These are phyloP conservation scores for Alternaria alternata DNA, from an alignment of 2,329 filamentous ascomycete species.

Conservation along the genomic window DNA sequence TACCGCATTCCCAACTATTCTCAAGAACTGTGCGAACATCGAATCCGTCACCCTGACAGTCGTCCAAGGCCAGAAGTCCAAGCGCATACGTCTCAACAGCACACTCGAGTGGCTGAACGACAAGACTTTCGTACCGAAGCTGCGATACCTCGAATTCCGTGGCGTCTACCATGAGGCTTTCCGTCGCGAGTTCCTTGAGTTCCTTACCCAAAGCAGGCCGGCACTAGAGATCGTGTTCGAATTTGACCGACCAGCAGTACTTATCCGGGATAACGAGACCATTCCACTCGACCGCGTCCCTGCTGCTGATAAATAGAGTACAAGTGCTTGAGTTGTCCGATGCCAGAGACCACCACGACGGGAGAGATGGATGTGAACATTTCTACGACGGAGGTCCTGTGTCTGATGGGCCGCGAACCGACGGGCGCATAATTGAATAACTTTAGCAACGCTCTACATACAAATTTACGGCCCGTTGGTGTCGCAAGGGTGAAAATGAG, in stretches of 20 bases:
- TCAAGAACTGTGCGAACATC: slow-evolving; percentile 7
- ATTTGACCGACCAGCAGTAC: neutral
- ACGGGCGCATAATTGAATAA: neutral
- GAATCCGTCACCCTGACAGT: slow-evolving; percentile 5
- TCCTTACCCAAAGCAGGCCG: slow-evolving; percentile 6
- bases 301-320: neutral
- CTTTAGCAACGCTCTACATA: neutral
- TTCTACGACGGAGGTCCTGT: neutral
- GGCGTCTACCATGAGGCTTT: slow-evolving; percentile 4
- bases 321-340: neutral
- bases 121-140: slow-evolving; percentile 1
- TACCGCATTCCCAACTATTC: slow-evolving; percentile 5
- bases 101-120: slow-evolving; percentile 6
- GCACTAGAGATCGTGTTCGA: slow-evolving; percentile 7
- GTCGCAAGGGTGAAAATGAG: neutral
- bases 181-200: slow-evolving; percentile 10
- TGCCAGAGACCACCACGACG: neutral
- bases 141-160: slow-evolving; percentile 9
- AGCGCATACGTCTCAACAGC: slow-evolving; percentile 5
- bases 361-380: neutral
- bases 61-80: slow-evolving; percentile 5
- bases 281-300: slow-evolving; percentile 1
- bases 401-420: neutral
- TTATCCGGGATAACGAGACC: neutral
- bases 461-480: no score